A percentile compares a stretch with the other conserved stretches of the same genome.
Evolutionary conservation across 306 rosid species (phyloP).

Genomic region (Arachis hypogaea): DNA sequence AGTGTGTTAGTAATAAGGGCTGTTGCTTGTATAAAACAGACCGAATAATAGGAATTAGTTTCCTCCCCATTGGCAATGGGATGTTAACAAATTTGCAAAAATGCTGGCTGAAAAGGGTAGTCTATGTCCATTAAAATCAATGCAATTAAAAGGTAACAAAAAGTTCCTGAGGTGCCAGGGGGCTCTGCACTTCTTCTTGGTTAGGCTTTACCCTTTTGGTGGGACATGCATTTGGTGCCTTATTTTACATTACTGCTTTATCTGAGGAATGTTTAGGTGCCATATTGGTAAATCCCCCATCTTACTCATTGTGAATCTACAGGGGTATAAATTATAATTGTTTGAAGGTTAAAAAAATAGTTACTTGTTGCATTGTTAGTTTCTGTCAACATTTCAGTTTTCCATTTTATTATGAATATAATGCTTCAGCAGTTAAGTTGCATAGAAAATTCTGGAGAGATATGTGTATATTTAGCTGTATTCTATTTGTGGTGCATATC

Average conservation of each 20-base stretch:
- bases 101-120: neutral
- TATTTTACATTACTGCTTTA: neutral
- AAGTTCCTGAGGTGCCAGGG: neutral
- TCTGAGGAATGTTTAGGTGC: neutral
- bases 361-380: neutral
- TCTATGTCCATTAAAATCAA: neutral
- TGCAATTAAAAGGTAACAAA: neutral
- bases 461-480: neutral
- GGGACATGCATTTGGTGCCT: neutral
- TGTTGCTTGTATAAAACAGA: constrained; percentile 6
- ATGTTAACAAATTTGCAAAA: neutral
- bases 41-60: neutral
- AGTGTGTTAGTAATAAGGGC: neutral
- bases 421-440: constrained; percentile 3
- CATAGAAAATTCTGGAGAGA: neutral
- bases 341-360: constrained; percentile 9
- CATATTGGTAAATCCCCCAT: neutral
- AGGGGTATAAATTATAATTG: neutral
- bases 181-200: constrained; percentile 16
- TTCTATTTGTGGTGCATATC: neutral
- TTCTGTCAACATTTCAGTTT: neutral
- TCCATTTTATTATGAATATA: constrained; percentile 9
- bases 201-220: neutral
- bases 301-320: constrained; percentile 14
- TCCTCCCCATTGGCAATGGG: neutral